These are phyloP conservation scores for Plenodomus tracheiphilus DNA, from an alignment of 2,329 filamentous ascomycete genomes.

Conservation along the genomic window DNA sequence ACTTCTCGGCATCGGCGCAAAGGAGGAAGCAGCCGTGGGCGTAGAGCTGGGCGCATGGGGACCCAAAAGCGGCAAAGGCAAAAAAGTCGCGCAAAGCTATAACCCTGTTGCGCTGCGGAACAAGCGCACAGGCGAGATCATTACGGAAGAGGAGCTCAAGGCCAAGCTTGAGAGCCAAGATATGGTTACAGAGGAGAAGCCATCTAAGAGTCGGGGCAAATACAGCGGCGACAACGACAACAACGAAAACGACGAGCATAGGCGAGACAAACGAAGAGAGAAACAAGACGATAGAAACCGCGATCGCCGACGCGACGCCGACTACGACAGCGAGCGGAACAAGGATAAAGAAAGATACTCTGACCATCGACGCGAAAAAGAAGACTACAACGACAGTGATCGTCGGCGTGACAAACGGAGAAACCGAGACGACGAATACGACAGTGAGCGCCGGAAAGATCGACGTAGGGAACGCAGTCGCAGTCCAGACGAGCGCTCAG, in stretches of 20 bases:
- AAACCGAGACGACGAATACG: conserved; percentile 20
- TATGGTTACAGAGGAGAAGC: conserved; percentile 46
- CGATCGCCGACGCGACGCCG: conserved; percentile 21
- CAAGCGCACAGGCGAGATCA: conserved; percentile 63
- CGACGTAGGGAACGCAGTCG: conserved; percentile 21
- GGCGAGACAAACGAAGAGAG: conserved; percentile 21
- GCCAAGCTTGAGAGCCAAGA: conserved; percentile 55
- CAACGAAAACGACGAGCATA: conserved; percentile 21
- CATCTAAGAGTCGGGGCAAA: conserved; percentile 10
- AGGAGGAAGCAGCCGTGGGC: conserved; percentile 64
- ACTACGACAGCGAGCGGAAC: conserved; percentile 24
- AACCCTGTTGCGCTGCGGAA: conserved; percentile 65
- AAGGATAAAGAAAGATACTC: conserved; percentile 19
- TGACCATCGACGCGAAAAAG: conserved; percentile 18
- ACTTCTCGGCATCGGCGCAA: conserved; percentile 85
- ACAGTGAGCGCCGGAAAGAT: conserved; percentile 13
- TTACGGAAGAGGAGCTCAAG: conserved; percentile 65
- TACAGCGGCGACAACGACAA: conserved; percentile 19
- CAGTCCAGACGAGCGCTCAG: conserved; percentile 33
- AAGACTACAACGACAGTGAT: conserved; percentile 24
- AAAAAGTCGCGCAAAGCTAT: conserved; percentile 56
- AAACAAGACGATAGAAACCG: conserved; percentile 15
- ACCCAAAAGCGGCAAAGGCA: conserved; percentile 47
- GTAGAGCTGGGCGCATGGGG: conserved; percentile 78
- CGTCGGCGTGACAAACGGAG: conserved; percentile 21